These are phyloP conservation scores for Plasmopara muralis DNA, from an alignment of 352 stramenopile species.

Conservation along the genomic window DNA sequence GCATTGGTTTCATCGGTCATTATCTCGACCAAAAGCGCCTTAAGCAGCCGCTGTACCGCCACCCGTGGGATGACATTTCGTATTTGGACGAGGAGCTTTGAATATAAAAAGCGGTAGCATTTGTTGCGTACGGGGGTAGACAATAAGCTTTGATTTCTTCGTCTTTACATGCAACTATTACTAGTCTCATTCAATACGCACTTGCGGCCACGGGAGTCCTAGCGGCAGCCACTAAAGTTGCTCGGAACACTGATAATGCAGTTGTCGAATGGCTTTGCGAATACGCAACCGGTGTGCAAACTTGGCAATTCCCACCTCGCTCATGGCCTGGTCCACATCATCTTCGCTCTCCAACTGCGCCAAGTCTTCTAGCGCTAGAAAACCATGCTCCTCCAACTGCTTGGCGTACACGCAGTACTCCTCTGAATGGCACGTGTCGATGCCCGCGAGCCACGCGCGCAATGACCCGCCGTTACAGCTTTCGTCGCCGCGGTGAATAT, in stretches of 20 bases:
- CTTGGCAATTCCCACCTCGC: conserved; percentile 66
- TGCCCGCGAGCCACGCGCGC: conserved; percentile 44
- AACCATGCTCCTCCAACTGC: conserved; percentile 61
- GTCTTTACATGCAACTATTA: conserved; percentile 10
- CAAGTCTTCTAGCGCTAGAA: conserved; percentile 47
- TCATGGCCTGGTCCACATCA: conserved; percentile 71
- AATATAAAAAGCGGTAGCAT: conserved; percentile 13
- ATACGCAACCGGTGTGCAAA: conserved; percentile 66
- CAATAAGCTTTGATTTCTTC: conserved; percentile 30
- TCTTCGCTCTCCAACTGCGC: conserved; percentile 50
- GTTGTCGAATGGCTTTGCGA: conserved; percentile 57
- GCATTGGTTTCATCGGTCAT: conserved; percentile 92
- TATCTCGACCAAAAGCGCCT: conserved; percentile 97
- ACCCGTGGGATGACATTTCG: conserved; percentile 96
- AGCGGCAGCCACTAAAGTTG: conserved; percentile 10
- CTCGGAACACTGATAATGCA: conserved; percentile 26
- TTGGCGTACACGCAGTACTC: conserved; percentile 58
- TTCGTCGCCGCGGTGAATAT: conserved; percentile 27
- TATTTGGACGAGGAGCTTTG: conserved; percentile 88
- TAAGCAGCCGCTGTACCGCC: conserved; percentile 96
- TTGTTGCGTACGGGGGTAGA: conserved; percentile 22
- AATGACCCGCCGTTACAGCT: conserved; percentile 22
- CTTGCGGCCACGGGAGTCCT: conserved; percentile 26
- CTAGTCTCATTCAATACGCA: conserved; percentile 19
- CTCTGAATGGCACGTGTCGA: conserved; percentile 36